phyloP scores from a whole-genome alignment of 805 yeast genomes.

The Vanderwaltozyma polyspora region DNA sequence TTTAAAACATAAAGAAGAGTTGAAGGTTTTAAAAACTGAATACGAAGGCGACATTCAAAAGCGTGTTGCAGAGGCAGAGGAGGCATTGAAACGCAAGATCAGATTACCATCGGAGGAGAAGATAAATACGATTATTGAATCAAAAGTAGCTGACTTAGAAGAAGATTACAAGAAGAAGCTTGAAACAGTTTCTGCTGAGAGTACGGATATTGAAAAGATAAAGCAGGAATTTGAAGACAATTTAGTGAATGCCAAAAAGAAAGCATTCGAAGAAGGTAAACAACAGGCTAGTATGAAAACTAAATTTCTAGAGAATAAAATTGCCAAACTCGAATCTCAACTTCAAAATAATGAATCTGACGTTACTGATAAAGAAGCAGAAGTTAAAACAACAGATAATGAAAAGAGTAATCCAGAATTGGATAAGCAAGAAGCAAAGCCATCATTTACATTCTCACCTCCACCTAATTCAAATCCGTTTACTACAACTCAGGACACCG shows the following conservation, averaged over 20 bases:
- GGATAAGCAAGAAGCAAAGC: too few species aligned
- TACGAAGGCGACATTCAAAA: constrained; percentile 20
- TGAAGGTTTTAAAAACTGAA: constrained; percentile 33
- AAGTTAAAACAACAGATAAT: too few species aligned
- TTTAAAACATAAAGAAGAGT: constrained; percentile 21
- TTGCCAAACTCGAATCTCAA: constrained; percentile 22
- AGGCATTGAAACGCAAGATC: constrained; percentile 38
- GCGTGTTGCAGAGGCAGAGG: constrained; percentile 32
- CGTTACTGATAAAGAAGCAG: neutral
- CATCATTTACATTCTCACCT: constrained; percentile 6
- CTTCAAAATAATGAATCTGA: neutral
- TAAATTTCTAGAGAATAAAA: constrained; percentile 21
- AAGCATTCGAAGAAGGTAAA: constrained; percentile 25
- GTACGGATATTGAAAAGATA: neutral
- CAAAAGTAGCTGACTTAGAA: constrained; percentile 24
- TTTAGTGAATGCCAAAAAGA: constrained; percentile 13
- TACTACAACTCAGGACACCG: constrained; percentile 5
- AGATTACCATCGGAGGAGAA: constrained; percentile 39
- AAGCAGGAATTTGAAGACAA: constrained; percentile 13
- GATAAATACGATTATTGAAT: constrained; percentile 44
- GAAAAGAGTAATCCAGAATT: too few species aligned
- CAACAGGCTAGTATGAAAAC: constrained; percentile 25
- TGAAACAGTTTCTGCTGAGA: constrained; percentile 1
- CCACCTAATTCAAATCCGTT: constrained; percentile 9
- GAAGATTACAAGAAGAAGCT: constrained; percentile 15